Evolutionary conservation across 2,329 filamentous ascomycete genomes (phyloP), one percentile per base, ranked within the genome.

Genomic region (Diplodia scrobiculata): DNA sequence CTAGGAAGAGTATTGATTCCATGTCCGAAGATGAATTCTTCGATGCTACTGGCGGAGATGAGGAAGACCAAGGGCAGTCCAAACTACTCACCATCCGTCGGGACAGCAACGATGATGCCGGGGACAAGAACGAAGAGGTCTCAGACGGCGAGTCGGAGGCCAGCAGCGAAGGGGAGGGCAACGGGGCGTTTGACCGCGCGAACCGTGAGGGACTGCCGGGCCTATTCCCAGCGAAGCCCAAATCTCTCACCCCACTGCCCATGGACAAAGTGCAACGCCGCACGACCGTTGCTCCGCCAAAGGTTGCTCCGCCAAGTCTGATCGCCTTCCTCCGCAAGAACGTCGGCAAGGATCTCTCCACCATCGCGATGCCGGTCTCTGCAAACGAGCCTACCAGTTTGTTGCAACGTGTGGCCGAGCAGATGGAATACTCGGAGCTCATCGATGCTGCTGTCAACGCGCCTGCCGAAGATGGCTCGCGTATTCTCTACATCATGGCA

Each of bases 271-370:
- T 96, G 2, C 78, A 83, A 47, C 87, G 95, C 38, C 87, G 95
- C 66, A 83, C 80, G 6, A 89, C 86, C 0, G 87, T 99, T 17
- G 84, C 88, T 2, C 83, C 90, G 1, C 87, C 93, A 6, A 92
- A 89, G 32, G 87, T 92, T 14, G 82, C 88, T 66, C 95, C 95
- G 0, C 95, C 95, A 0, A 97, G 92, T 75, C 82, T 99, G 63
- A 97, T 99, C 70, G 91, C 91, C 0, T 97, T 98, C 76, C 84
- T 98, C 36, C 88, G 95, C 71, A 99, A 98, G 78, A 99, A 99
- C 72, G 95, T 98, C 10, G 95, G 95, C 74, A 99, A 99, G 78
- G 95, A 99, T 77, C 82, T 99, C 58, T 97, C 92, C 68, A 96
- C 92, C 2, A 96, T 99, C 70, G 93, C 92, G 55, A 98, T 98